Percentiles rank a stretch among this genome's conserved stretches.
Conservation (phyloP, 257 asterid species). For the Knoxia roxburghii region DNA sequence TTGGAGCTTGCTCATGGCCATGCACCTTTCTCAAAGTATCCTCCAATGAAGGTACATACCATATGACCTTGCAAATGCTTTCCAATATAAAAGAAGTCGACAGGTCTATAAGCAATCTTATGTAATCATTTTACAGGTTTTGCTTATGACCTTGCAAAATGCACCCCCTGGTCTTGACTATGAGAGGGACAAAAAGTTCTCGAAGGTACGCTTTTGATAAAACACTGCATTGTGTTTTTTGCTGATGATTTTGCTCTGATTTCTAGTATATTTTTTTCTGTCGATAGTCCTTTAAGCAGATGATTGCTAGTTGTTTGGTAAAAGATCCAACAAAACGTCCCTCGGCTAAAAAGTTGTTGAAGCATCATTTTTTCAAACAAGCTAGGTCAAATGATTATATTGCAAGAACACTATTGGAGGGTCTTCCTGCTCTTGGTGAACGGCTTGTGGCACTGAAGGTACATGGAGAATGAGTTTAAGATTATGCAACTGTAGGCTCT, state of each 20-base stretch:
- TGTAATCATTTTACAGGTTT: constrained; percentile 45
- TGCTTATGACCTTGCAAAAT: constrained; percentile 97
- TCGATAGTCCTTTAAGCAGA: constrained; percentile 84
- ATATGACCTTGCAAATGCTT: constrained; percentile 9
- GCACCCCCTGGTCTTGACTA: constrained; percentile 99
- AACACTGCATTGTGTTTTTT: background rate
- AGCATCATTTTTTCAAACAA: constrained; percentile 92
- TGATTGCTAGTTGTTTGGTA: constrained; percentile 95
- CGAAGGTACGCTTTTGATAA: constrained; percentile 55
- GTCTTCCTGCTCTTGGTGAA: constrained; percentile 89
- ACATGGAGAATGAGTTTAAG: constrained; percentile 14
- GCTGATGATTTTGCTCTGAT: constrained; percentile 1
- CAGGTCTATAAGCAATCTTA: constrained; percentile 7
- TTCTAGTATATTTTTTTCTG: constrained; percentile 25
- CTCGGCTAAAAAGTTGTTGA: constrained; percentile 75
- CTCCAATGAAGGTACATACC: constrained; percentile 88
- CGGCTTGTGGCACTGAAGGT: constrained; percentile 85
- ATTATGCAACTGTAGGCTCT: background rate
- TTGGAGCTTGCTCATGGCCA: constrained; percentile 99
- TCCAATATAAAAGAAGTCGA: constrained; percentile 8
- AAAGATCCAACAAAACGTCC: constrained; percentile 98
- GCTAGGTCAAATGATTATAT: constrained; percentile 89
- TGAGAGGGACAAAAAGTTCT: constrained; percentile 87
- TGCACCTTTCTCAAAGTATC: constrained; percentile 98
- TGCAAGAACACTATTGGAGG: constrained; percentile 64